Conservation (phyloP, 2,329 filamentous ascomycete genomes). For the Aspergillus aculeatus region DNA sequence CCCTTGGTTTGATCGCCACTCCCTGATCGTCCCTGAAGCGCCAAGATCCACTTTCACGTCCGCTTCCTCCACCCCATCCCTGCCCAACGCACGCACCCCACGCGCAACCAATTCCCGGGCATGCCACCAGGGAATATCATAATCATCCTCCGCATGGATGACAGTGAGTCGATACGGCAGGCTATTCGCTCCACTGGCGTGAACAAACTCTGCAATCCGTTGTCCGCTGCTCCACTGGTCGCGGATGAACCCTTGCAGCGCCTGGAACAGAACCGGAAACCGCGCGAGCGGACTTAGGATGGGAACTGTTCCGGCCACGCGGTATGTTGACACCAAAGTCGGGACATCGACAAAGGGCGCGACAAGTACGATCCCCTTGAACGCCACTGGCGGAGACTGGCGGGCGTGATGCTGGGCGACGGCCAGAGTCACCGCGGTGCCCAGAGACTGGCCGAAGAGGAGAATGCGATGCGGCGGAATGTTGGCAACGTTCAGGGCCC, state of each 20-base stretch:
- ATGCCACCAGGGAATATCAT: constrained; percentile 32
- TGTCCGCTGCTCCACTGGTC: constrained; percentile 15
- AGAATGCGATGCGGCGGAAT: constrained; percentile 57
- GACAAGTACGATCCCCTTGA: constrained; percentile 56
- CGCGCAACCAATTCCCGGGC: constrained; percentile 4
- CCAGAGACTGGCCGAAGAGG: constrained; percentile 61
- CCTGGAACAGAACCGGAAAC: constrained; percentile 38
- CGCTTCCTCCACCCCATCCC: not conserved
- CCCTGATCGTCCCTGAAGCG: constrained; percentile 5
- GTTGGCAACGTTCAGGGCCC: constrained; percentile 52
- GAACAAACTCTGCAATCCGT: constrained; percentile 1
- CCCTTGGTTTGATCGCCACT: constrained; percentile 7
- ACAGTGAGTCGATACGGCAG: constrained; percentile 32
- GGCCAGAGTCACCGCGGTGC: constrained; percentile 53
- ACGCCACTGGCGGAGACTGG: constrained; percentile 46
- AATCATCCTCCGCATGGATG: constrained; percentile 39
- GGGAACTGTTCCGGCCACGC: constrained; percentile 55
- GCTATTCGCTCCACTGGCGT: constrained; percentile 13
- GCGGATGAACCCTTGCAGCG: constrained; percentile 14
- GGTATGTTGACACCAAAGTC: constrained; percentile 57
- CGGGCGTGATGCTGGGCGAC: constrained; percentile 46
- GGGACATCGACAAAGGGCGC: constrained; percentile 58
- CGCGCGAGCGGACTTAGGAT: constrained; percentile 53
- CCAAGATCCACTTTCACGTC: constrained; percentile 2
- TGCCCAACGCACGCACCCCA: not conserved